Conservation (phyloP, 108 stramenopile genomes). For the Pseudonitzschia pungens region DNA sequence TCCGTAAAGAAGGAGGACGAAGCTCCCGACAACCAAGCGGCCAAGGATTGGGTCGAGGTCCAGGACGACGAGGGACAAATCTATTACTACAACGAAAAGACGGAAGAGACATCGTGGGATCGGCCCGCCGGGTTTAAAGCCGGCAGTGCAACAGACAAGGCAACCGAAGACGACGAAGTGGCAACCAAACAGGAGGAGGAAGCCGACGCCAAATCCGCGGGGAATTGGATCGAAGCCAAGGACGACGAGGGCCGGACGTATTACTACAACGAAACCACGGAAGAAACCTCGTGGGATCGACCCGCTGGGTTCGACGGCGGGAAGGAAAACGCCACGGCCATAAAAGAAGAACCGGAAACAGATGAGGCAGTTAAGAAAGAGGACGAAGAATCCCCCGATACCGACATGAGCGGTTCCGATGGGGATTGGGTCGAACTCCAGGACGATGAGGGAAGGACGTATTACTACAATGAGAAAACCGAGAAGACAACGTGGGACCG, state of each 20-base stretch:
- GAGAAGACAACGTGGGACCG: conserved; percentile 75
- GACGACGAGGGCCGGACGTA: conserved; percentile 71
- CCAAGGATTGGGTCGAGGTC: conserved; percentile 36
- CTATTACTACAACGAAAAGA: conserved; percentile 59
- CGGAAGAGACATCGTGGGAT: conserved; percentile 85
- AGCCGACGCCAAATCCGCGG: not conserved
- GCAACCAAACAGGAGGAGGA: not conserved
- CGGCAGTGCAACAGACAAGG: conserved; percentile 18
- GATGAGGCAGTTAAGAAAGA: conserved; percentile 44
- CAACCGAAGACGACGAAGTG: not conserved
- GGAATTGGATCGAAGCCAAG: conserved; percentile 50
- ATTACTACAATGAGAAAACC: conserved; percentile 70
- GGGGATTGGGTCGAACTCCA: conserved; percentile 50
- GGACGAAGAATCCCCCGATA: not conserved
- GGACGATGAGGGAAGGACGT: conserved; percentile 66
- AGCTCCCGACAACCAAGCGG: not conserved
- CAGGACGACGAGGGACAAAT: conserved; percentile 42
- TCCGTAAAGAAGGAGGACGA: conserved; percentile 7
- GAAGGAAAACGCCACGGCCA: not conserved
- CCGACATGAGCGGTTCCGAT: too few species aligned
- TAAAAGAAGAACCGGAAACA: conserved; percentile 23
- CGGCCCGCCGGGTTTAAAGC: conserved; percentile 45
- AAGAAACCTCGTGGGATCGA: conserved; percentile 74
- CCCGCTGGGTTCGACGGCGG: conserved; percentile 45
- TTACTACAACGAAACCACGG: conserved; percentile 66